phyloP scores from a whole-genome alignment of 2,329 filamentous ascomycete species.

The Fusarium equiseti region DNA sequence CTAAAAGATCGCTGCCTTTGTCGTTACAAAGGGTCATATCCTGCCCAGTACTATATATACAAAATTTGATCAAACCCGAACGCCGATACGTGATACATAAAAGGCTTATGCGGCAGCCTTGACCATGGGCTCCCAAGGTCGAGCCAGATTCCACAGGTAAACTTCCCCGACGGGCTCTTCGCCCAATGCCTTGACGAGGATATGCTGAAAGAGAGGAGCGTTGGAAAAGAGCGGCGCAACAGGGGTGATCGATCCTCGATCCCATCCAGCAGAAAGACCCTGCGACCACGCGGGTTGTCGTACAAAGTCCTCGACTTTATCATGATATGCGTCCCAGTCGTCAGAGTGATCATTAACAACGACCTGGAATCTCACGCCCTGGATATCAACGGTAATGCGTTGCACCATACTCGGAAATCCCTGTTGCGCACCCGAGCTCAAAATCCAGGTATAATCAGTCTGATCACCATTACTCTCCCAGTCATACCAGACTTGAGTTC shows the following conservation, averaged over 20 bases:
- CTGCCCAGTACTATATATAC: slow-evolving; percentile 9
- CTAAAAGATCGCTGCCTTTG: slow-evolving; percentile 24
- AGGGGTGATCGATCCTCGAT: slow-evolving; percentile 43
- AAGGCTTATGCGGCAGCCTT: slow-evolving; percentile 51
- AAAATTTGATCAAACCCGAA: slow-evolving; percentile 24
- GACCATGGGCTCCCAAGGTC: slow-evolving; percentile 60
- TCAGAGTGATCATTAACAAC: slow-evolving; percentile 54
- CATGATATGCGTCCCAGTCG: slow-evolving; percentile 51
- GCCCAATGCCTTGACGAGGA: slow-evolving; percentile 53
- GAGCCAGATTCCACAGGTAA: slow-evolving; percentile 57
- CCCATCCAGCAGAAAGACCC: slow-evolving; percentile 48
- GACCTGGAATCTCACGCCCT: slow-evolving; percentile 55
- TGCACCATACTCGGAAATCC: slow-evolving; percentile 53
- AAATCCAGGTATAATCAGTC: slow-evolving; percentile 53
- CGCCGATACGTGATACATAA: slow-evolving; percentile 25
- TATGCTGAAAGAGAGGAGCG: slow-evolving; percentile 50
- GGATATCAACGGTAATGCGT: slow-evolving; percentile 55
- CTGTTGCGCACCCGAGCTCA: slow-evolving; percentile 50
- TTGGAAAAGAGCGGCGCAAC: slow-evolving; percentile 48
- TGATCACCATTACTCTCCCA: slow-evolving; percentile 56
- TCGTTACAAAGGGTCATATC: slow-evolving; percentile 14
- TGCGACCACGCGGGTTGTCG: slow-evolving; percentile 47
- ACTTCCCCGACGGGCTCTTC: slow-evolving; percentile 52
- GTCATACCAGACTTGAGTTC: slow-evolving; percentile 59
- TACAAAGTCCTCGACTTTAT: slow-evolving; percentile 52